A percentile compares a stretch with the other conserved stretches of the same genome.
Conservation (phyloP, 2,329 filamentous ascomycete species). For the Uncinocarpus reesii region DNA sequence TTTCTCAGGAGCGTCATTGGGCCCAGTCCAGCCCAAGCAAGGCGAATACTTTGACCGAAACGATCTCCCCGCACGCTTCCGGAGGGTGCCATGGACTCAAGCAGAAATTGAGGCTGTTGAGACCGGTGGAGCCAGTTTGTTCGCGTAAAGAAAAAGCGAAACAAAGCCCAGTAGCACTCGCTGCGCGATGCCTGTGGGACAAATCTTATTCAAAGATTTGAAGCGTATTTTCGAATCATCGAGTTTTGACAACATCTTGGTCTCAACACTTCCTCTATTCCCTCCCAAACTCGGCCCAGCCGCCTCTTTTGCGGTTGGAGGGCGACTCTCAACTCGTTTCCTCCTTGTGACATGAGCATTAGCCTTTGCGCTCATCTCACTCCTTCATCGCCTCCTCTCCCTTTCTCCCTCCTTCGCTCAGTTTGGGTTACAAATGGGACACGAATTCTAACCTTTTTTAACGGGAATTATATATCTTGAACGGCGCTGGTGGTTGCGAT, state of each 20-base stretch:
- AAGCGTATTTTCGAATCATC: neutral
- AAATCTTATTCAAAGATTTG: neutral
- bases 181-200: slow-evolving; percentile 2
- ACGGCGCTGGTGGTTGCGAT: slow-evolving; percentile 10
- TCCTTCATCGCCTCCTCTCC: neutral
- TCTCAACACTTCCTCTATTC: neutral
- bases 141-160: slow-evolving; percentile 34
- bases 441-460: neutral
- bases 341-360: neutral
- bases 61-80: slow-evolving; percentile 78
- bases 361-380: neutral
- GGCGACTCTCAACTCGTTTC: neutral
- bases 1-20: slow-evolving; percentile 57
- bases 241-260: neutral
- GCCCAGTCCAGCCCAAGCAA: slow-evolving; percentile 57
- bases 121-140: slow-evolving; percentile 71
- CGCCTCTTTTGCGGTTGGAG: neutral
- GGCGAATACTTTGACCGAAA: slow-evolving; percentile 81
- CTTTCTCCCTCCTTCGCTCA: neutral
- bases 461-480: slow-evolving; percentile 7
- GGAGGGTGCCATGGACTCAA: slow-evolving; percentile 58
- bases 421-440: neutral
- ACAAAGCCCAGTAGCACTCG: slow-evolving; percentile 3
- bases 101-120: slow-evolving; percentile 93
- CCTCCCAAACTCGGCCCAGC: neutral